Evolutionary conservation across 345 rosid genomes (phyloP), one percentile per base, ranked within the genome.

Genomic region (Brassica cretica): DNA sequence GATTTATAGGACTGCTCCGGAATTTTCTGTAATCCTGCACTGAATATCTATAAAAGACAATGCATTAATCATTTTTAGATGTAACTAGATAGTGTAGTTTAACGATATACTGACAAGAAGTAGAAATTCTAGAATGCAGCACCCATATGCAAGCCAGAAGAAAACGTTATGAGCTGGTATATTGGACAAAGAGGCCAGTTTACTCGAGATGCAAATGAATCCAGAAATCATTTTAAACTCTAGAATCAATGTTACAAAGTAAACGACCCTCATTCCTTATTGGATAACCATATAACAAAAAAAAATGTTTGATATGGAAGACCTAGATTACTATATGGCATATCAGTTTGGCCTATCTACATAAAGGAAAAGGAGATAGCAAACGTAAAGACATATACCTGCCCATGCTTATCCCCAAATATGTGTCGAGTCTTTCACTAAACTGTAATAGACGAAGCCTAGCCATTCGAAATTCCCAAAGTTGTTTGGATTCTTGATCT

Each of bases 371-470:
- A 64, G 66, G 70, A 74, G 58, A 70, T 7, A 63, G 49, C 30
- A 66, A 51, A 63, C 1, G 66, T 49, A 33, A 41, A 60, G 60
- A 71, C 12, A 63, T 11, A 73, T 91, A 91, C 99, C 99, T 93
- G 89, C 99, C 97, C 99, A 93, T 93, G 88, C 89, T 95, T 82
- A 95, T 89, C 70, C 99, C 99, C 85, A 91, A 75, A 84, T 79
- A 95, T 51, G 98, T 91, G 88, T 95, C 99, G 71, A 95, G 82
- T 77, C 92, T 85, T 82, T 95, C 99, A 81, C 78, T 80, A 76
- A 86, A 95, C 76, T 91, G 98, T 82, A 90, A 80, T 61, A 95
- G 73, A 83, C 88, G 90, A 78, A 95, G 94, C 85, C 99, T 93
- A 72, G 90, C 82, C 83, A 91, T 76, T 59, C 92, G 89, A 53